Percentiles rank a stretch among this genome's conserved stretches.
Conservation (phyloP, 371 early-diverging fungal species). For the Mucor mucedo region DNA sequence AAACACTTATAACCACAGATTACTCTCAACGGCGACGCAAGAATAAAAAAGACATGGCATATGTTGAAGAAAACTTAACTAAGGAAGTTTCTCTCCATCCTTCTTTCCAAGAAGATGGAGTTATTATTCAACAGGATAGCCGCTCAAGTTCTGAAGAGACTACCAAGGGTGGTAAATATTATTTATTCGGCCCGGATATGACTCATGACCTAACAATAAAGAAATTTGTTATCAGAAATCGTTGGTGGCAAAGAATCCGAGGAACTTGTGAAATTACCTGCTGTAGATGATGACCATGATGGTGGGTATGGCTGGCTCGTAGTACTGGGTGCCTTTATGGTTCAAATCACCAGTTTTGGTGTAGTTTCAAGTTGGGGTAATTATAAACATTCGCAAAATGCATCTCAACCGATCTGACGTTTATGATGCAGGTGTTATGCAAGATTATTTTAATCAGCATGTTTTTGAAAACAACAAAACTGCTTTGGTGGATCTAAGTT, state of each 20-base stretch:
- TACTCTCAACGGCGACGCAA: not conserved
- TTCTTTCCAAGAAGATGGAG: not conserved
- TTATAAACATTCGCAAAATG: conserved; percentile 11
- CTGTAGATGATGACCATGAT: conserved; percentile 32
- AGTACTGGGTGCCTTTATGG: conserved; percentile 59
- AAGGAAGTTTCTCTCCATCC: not conserved
- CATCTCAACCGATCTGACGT: not conserved
- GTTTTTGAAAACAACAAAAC: conserved; percentile 23
- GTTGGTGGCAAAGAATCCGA: not conserved
- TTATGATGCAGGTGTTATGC: conserved; percentile 33
- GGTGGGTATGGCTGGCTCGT: conserved; percentile 68
- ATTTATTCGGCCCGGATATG: no score
- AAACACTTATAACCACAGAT: conserved; percentile 6
- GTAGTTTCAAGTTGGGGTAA: conserved; percentile 36
- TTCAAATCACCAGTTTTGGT: conserved; percentile 64
- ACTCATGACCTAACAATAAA: not conserved
- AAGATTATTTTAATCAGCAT: conserved; percentile 30
- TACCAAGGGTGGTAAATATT: not conserved
- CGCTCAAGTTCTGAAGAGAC: conserved; percentile 8
- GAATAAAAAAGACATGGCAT: conserved; percentile 7
- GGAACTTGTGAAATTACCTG: not conserved
- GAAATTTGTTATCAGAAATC: not conserved
- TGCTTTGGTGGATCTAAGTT: conserved; percentile 38
- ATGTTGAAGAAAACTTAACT: conserved; percentile 9
- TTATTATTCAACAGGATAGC: not conserved